These are phyloP conservation scores for Chimonanthus salicifolius DNA, from an alignment of 164 flowering plant species.

Conservation along the genomic window DNA sequence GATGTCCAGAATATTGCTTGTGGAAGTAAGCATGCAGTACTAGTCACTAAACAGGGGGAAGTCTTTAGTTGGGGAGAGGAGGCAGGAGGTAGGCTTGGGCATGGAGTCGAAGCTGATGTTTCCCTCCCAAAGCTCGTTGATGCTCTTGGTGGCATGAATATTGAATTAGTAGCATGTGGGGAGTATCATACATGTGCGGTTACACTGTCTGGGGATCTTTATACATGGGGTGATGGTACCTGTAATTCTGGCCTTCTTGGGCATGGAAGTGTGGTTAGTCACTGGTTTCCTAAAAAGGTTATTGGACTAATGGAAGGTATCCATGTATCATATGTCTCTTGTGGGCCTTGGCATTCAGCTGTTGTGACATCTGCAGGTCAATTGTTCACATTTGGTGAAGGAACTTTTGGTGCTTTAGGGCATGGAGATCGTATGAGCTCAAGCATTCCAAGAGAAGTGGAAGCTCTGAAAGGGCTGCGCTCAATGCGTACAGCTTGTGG, in stretches of 20 bases:
- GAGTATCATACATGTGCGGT: constrained; percentile 86
- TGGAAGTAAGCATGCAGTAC: constrained; percentile 74
- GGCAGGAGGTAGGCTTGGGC: constrained; percentile 84
- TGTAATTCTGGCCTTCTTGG: constrained; percentile 72
- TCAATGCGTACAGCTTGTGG: constrained; percentile 81
- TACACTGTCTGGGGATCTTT: constrained; percentile 61
- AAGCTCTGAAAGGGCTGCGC: constrained; percentile 60
- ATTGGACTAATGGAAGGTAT: constrained; percentile 67
- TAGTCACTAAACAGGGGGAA: constrained; percentile 88
- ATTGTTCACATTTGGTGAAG: constrained; percentile 85
- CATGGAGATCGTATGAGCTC: constrained; percentile 68
- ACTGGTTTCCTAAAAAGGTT: constrained; percentile 79
- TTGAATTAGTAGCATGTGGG: constrained; percentile 73
- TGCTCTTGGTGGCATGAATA: constrained; percentile 42
- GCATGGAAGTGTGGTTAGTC: constrained; percentile 62
- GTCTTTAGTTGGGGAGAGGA: constrained; percentile 97
- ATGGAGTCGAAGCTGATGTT: constrained; percentile 52
- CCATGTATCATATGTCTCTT: constrained; percentile 65
- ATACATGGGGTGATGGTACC: constrained; percentile 80
- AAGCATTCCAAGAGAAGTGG: constrained; percentile 62
- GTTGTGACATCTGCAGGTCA: constrained; percentile 54
- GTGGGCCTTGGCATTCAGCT: constrained; percentile 87
- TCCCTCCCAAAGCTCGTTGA: constrained; percentile 69
- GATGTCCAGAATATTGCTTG: constrained; percentile 84
- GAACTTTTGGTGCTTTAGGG: constrained; percentile 85